phyloP scores from a whole-genome alignment of 345 rosid species.

The Corchorus capsularis region DNA sequence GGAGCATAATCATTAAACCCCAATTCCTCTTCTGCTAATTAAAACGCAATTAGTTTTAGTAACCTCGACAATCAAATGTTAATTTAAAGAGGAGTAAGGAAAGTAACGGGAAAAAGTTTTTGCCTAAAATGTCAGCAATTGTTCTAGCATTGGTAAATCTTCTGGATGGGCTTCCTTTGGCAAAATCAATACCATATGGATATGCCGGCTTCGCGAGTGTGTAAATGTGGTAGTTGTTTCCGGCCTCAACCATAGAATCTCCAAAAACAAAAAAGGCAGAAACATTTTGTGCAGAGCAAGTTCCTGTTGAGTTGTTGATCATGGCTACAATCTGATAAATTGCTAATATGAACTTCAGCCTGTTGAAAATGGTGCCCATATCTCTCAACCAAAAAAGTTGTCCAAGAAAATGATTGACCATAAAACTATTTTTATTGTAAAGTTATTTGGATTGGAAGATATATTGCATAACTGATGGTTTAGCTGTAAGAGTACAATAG shows the following conservation, averaged over 20 bases:
- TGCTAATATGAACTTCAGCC: background rate
- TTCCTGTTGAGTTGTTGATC: no score
- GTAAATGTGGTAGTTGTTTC: background rate
- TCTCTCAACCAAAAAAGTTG: no score
- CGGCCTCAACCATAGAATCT: constrained; percentile 4
- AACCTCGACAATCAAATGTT: background rate
- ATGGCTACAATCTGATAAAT: background rate
- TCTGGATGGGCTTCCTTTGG: constrained; percentile 2
- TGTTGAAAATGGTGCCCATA: background rate
- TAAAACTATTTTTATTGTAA: no score
- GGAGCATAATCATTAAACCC: background rate
- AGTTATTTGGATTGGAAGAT: no score
- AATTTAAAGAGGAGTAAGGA: background rate
- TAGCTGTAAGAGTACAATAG: no score
- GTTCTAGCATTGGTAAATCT: constrained; percentile 18
- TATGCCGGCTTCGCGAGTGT: background rate
- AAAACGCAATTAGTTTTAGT: background rate
- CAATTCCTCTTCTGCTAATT: background rate
- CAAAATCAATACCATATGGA: constrained; percentile 28
- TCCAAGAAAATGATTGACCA: no score
- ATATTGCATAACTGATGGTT: no score
- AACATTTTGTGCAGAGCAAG: background rate
- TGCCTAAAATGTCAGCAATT: constrained; percentile 23
- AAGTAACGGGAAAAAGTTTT: background rate
- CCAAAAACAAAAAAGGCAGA: background rate